These are phyloP conservation scores for Phialemoniopsis sp. DNA, from an alignment of 2,329 filamentous ascomycete genomes.

Conservation along the genomic window DNA sequence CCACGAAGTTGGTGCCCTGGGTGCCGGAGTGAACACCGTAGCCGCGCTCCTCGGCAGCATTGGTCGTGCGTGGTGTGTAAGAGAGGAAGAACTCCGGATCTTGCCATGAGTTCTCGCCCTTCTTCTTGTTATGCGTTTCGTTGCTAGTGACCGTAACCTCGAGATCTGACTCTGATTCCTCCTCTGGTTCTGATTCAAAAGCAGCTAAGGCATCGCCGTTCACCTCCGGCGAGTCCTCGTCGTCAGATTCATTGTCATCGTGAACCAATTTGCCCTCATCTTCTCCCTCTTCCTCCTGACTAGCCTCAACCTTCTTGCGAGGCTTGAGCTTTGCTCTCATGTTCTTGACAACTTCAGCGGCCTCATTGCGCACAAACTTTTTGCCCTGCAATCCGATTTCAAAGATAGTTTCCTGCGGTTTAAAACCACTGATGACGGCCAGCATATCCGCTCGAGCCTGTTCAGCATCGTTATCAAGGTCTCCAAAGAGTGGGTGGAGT, in stretches of 20 bases:
- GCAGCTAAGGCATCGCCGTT: conserved; percentile 22
- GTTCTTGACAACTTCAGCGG: conserved; percentile 72
- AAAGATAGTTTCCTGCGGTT: conserved; percentile 93
- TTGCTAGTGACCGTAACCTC: conserved; percentile 68
- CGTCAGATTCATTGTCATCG: conserved; percentile 22
- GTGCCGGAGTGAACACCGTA: conserved; percentile 89
- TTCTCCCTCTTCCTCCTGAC: conserved; percentile 14
- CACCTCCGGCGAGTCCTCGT: conserved; percentile 23
- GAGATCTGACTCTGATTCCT: conserved; percentile 58
- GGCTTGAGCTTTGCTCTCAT: conserved; percentile 66
- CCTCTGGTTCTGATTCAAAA: conserved; percentile 22
- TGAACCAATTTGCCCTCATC: conserved; percentile 29
- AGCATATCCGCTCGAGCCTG: conserved; percentile 80
- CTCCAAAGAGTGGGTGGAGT: conserved; percentile 76
- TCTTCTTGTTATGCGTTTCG: conserved; percentile 30
- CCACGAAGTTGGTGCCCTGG: conserved; percentile 73
- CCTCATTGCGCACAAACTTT: conserved; percentile 56
- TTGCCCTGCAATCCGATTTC: conserved; percentile 73
- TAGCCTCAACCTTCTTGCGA: conserved; percentile 34
- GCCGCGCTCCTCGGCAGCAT: conserved; percentile 81
- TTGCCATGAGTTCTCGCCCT: conserved; percentile 63
- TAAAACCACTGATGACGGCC: conserved; percentile 80
- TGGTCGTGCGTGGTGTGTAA: conserved; percentile 78
- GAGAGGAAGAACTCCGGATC: conserved; percentile 95
- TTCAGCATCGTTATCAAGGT: conserved; percentile 50